phyloP scores from a whole-genome alignment of 768 basidiomycete species.

The Pleurotus platypus region DNA sequence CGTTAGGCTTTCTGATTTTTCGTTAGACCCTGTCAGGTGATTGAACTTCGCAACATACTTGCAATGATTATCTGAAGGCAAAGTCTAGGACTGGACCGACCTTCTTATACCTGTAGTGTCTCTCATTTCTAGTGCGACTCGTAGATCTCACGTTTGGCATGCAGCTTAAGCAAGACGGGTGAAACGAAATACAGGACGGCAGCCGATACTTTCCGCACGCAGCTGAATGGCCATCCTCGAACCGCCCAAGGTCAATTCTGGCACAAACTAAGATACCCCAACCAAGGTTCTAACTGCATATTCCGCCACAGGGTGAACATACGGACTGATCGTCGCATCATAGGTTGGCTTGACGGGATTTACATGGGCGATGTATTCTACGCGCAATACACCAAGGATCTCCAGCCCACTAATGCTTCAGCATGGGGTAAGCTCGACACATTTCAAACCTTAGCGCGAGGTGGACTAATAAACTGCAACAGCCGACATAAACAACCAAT shows the following conservation, averaged over 20 bases:
- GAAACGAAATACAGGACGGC: constrained; percentile 37
- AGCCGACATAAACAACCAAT: constrained; percentile 40
- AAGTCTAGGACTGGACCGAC: constrained; percentile 31
- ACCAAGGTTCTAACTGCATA: constrained; percentile 30
- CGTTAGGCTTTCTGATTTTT: constrained; percentile 26
- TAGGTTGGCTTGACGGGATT: constrained; percentile 43
- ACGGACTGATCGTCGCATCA: neutral
- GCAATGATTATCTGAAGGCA: neutral
- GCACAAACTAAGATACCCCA: constrained; percentile 39
- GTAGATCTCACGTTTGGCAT: neutral
- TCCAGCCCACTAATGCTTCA: constrained; percentile 30
- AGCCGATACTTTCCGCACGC: constrained; percentile 32
- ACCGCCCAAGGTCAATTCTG: constrained; percentile 44
- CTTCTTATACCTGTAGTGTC: constrained; percentile 32
- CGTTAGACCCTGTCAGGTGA: constrained; percentile 33
- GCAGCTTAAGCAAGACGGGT: constrained; percentile 31
- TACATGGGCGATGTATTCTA: constrained; percentile 47
- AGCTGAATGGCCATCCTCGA: constrained; percentile 39
- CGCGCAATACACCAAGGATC: constrained; percentile 32
- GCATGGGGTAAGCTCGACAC: constrained; percentile 31
- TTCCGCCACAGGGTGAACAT: neutral
- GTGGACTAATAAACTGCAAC: neutral
- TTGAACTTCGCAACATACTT: neutral
- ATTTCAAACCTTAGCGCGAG: constrained; percentile 9
- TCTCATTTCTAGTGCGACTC: neutral